These are phyloP conservation scores for Dothideomycetidae sp. DNA, from an alignment of 2,329 filamentous ascomycete species.

Conservation along the genomic window DNA sequence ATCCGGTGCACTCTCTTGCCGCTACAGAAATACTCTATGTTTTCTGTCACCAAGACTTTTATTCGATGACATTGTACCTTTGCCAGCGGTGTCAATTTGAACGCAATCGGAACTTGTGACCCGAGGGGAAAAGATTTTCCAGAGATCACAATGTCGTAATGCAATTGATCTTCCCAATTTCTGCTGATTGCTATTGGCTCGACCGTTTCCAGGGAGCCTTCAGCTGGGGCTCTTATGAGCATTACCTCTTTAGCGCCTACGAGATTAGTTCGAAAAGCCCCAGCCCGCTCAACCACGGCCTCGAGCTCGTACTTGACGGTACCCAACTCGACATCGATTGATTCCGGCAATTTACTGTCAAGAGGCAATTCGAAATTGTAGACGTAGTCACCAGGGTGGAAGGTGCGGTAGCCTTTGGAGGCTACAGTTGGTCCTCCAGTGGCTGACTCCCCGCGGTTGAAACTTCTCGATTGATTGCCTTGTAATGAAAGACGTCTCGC, in stretches of 20 bases:
- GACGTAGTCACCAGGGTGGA: constrained; percentile 59
- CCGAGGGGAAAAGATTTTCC: constrained; percentile 90
- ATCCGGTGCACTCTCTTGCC: constrained; percentile 74
- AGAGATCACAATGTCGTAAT: constrained; percentile 92
- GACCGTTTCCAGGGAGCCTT: constrained; percentile 76
- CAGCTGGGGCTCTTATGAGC: constrained; percentile 72
- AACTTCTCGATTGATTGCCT: constrained; percentile 70
- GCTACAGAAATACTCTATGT: constrained; percentile 78
- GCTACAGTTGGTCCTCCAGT: constrained; percentile 42
- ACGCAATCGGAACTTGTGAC: constrained; percentile 76
- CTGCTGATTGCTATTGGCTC: constrained; percentile 89
- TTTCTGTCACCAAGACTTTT: constrained; percentile 83
- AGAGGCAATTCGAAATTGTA: constrained; percentile 73
- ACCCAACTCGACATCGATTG: constrained; percentile 73
- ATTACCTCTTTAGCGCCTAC: constrained; percentile 68
- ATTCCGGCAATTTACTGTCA: constrained; percentile 67
- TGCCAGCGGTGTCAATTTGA: constrained; percentile 81
- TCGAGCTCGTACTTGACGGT: constrained; percentile 81
- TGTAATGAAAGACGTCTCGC: constrained; percentile 61
- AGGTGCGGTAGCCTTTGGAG: constrained; percentile 73
- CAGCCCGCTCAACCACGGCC: constrained; percentile 69
- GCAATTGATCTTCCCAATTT: constrained; percentile 88
- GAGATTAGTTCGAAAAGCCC: constrained; percentile 79
- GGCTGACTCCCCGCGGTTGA: constrained; percentile 61
- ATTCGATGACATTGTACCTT: constrained; percentile 90